These are phyloP conservation scores for Blastosporella zonata DNA, from an alignment of 1,284 basidiomycete species.

Conservation along the genomic window DNA sequence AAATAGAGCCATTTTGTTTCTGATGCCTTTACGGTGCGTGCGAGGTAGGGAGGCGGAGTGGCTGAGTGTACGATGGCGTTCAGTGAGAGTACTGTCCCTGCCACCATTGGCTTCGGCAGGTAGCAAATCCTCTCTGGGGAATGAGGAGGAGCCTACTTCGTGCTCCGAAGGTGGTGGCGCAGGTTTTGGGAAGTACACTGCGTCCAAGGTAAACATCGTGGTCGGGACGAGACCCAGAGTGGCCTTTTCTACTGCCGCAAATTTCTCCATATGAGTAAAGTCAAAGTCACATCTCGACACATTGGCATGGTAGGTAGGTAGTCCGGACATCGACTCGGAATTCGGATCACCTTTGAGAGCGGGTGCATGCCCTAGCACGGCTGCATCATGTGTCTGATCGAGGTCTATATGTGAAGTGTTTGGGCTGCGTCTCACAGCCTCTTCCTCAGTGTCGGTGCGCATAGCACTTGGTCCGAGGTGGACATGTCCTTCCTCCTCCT, in stretches of 20 bases:
- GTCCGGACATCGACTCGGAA: slow-evolving; percentile 36
- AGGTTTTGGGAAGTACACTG: slow-evolving; percentile 16
- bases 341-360: slow-evolving; percentile 18
- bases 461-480: slow-evolving; percentile 7
- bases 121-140: slow-evolving; percentile 1
- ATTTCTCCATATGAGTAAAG: slow-evolving; percentile 79
- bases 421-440: neutral
- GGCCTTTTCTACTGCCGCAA: slow-evolving; percentile 70
- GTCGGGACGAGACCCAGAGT: slow-evolving; percentile 51
- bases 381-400: slow-evolving; percentile 44
- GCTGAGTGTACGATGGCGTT: slow-evolving; percentile 78
- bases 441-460: slow-evolving; percentile 18
- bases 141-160: slow-evolving; percentile 15
- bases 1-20: slow-evolving; percentile 90
- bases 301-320: slow-evolving; percentile 64
- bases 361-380: slow-evolving; percentile 38
- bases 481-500: slow-evolving; percentile 6
- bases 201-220: slow-evolving; percentile 30
- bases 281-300: slow-evolving; percentile 60
- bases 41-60: slow-evolving; percentile 71
- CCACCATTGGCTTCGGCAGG: slow-evolving; percentile 10
- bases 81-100: slow-evolving; percentile 33
- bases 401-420: slow-evolving; percentile 17
- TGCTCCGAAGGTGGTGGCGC: neutral
- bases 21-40: slow-evolving; percentile 60